These are phyloP conservation scores for Punica granatum DNA, from an alignment of 345 rosid species.

Conservation along the genomic window DNA sequence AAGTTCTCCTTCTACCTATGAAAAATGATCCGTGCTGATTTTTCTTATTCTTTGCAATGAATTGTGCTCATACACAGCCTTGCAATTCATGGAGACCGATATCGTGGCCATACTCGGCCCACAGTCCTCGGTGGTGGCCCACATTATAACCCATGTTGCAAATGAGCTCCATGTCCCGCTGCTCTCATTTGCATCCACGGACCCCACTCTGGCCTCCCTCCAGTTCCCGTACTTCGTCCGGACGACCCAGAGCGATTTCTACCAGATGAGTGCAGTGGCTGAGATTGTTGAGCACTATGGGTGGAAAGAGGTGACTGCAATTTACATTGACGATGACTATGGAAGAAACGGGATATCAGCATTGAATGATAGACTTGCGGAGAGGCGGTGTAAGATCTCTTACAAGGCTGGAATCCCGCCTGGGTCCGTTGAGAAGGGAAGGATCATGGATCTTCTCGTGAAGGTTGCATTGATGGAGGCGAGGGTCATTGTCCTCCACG, in stretches of 20 bases:
- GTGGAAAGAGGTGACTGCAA: conserved; percentile 82
- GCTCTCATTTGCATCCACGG: conserved; percentile 84
- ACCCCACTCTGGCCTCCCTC: conserved; percentile 72
- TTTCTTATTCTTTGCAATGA: too few relatives aligned
- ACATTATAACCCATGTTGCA: conserved; percentile 58
- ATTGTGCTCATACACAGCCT: conserved; percentile 30
- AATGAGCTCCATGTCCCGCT: conserved; percentile 75
- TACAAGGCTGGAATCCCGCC: conserved; percentile 64
- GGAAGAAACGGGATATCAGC: conserved; percentile 81
- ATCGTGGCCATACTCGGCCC: conserved; percentile 76
- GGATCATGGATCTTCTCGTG: conserved; percentile 64
- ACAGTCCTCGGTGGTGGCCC: conserved; percentile 79
- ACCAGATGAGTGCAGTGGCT: conserved; percentile 84
- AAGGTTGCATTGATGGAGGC: conserved; percentile 75
- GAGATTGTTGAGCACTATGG: conserved; percentile 56
- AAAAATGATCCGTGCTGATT: neutral
- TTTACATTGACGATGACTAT: conserved; percentile 71
- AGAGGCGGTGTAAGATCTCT: conserved; percentile 57
- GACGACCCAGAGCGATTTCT: conserved; percentile 65
- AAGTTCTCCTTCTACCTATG: neutral
- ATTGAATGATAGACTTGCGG: conserved; percentile 68
- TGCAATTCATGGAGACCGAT: conserved; percentile 82
- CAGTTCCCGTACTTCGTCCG: conserved; percentile 84
- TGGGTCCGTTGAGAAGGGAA: conserved; percentile 17
- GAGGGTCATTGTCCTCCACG: conserved; percentile 68